Base-by-base conservation (phyloP, 2,329 filamentous ascomycete genomes). In the Coniella lustricola region DNA sequence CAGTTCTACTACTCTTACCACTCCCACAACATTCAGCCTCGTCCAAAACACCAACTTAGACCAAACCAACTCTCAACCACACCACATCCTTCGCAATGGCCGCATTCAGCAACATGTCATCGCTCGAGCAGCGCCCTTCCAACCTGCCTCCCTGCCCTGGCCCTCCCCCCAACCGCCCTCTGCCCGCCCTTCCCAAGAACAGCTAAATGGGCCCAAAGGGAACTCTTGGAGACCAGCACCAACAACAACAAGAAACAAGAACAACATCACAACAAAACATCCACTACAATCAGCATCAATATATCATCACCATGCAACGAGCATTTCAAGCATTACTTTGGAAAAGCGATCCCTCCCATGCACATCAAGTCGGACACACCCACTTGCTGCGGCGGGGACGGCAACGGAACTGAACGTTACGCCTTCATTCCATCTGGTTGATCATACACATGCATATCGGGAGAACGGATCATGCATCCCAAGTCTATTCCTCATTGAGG, bases 101-200 rank as follows among this genome's bases (percentile, higher is more conserved):
- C 50, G 48, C 48, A 47, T 39, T 40, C 50, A 53, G 36, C 50
- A 53, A 45, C 37, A 53, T 48, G 50, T 41, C 50, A 22, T 53
- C 50, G 13, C 50, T 53, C 39, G 50, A 53, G 50, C 77, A 81
- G 66, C 76, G 79, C 63, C 79, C 80, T 54, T 81, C 79, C 58
- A 78, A 82, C 61, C 77, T 84, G 56, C 80, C 80, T 69, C 80
- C 80, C 57, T 83, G 79, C 76, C 79, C 80, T 47, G 80, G 80
- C 58, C 80, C 80, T 52, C 80, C 80, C 60, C 80, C 80, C 55
- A 79, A 74, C 67, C 72, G 80, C 48, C 80, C 80, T 67, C 76
- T 83, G 46, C 80, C 80, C 65, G 76, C 79, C 66, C 75, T 83
- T 54, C 80, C 80, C 63, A 82, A 81, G 70, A 72, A 75, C 60